Percentiles rank a stretch among this genome's conserved stretches.
Evolutionary conservation across 1,139 yeast genomes (phyloP).

Genomic region (Hansenula anomala): DNA sequence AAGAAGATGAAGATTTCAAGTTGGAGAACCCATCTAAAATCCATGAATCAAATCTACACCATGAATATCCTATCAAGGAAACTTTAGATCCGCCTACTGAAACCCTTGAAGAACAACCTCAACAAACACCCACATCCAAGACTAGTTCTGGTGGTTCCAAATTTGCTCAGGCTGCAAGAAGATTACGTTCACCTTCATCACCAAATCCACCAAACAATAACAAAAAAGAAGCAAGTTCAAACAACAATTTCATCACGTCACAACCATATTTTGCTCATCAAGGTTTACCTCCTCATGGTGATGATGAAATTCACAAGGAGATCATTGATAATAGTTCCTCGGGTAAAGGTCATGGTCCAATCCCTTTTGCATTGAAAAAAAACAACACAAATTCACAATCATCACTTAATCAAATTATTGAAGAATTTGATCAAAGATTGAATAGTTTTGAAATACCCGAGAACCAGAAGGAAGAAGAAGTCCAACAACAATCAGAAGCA

Average conservation of each 20-base stretch:
- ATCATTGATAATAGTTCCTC: constrained; percentile 10
- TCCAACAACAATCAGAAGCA: not conserved
- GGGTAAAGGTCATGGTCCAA: constrained; percentile 23
- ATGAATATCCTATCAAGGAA: constrained; percentile 11
- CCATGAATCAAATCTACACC: constrained; percentile 10
- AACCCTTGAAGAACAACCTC: constrained; percentile 8
- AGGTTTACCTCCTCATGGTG: constrained; percentile 50
- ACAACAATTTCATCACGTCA: constrained; percentile 30
- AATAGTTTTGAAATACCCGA: not conserved
- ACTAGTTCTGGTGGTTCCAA: constrained; percentile 4
- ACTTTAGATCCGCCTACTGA: constrained; percentile 3
- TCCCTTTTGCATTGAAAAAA: constrained; percentile 31
- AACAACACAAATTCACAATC: constrained; percentile 17
- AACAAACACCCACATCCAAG: not conserved
- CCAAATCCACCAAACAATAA: constrained; percentile 21
- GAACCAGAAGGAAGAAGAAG: not conserved
- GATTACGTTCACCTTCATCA: constrained; percentile 36
- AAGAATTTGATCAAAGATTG: constrained; percentile 8
- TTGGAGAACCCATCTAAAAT: constrained; percentile 12
- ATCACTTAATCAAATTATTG: constrained; percentile 15
- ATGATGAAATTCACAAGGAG: constrained; percentile 10
- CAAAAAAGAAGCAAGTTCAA: constrained; percentile 5
- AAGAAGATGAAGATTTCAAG: constrained; percentile 1
- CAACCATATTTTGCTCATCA: constrained; percentile 51
- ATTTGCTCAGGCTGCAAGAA: constrained; percentile 22